Evolutionary conservation across 129 eudicot species (phyloP).

Genomic region (Centella asiatica): DNA sequence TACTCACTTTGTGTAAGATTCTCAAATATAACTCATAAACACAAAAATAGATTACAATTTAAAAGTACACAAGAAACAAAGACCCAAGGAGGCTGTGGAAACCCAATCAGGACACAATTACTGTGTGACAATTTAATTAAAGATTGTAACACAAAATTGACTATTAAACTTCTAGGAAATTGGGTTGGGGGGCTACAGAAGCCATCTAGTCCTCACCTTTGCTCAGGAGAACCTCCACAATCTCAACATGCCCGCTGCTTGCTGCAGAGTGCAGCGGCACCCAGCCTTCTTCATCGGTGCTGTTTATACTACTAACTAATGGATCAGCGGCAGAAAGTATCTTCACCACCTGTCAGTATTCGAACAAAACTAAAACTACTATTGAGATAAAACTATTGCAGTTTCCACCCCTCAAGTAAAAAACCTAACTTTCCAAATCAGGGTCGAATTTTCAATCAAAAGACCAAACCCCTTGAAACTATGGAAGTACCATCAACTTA

Average conservation of each 20-base stretch:
- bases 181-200: background rate
- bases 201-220: conserved; percentile 32
- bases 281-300: conserved; percentile 92
- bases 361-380: background rate
- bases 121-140: too few relatives aligned
- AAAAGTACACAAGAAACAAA: background rate
- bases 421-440: background rate
- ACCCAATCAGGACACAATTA: background rate
- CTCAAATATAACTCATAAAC: background rate
- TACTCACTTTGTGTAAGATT: background rate
- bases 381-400: background rate
- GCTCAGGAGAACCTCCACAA: conserved; percentile 57
- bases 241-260: conserved; percentile 73
- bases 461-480: background rate
- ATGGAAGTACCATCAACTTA: background rate
- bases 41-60: background rate
- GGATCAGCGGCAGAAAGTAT: conserved; percentile 60
- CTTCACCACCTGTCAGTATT: conserved; percentile 56
- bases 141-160: background rate
- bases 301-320: conserved; percentile 45
- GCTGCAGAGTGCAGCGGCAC: conserved; percentile 90
- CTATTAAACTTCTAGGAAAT: background rate
- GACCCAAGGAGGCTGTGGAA: background rate
- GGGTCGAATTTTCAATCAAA: too few relatives aligned
- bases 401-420: background rate